Percentiles rank a stretch among this genome's conserved stretches.
These are phyloP conservation scores for Lodderomyces beijingensis DNA, from an alignment of 1,139 yeast species.

Conservation along the genomic window DNA sequence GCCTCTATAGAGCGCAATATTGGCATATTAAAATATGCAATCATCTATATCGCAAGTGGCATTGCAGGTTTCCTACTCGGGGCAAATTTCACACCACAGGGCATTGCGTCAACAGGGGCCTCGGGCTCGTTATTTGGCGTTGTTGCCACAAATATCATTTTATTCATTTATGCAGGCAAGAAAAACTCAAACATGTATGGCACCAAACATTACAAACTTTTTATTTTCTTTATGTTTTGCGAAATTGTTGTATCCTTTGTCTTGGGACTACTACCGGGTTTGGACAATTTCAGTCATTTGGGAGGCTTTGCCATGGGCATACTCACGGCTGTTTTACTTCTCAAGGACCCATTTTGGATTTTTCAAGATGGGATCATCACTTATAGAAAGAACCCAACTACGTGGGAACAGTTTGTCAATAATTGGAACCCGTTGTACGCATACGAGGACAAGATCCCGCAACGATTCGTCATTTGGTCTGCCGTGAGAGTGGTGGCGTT, in stretches of 20 bases:
- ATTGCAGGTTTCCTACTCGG: constrained; percentile 68
- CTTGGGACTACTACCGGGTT: constrained; percentile 67
- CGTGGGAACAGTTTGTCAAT: constrained; percentile 39
- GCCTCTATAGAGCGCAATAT: constrained; percentile 56
- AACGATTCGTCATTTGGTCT: constrained; percentile 46
- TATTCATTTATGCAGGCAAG: constrained; percentile 54
- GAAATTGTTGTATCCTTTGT: constrained; percentile 62
- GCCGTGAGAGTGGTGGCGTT: constrained; percentile 44
- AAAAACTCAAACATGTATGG: constrained; percentile 43
- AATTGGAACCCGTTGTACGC: constrained; percentile 41
- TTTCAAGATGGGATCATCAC: constrained; percentile 41
- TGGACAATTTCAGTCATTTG: constrained; percentile 73
- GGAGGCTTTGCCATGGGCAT: constrained; percentile 73
- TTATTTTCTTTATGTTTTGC: constrained; percentile 44
- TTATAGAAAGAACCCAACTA: constrained; percentile 30
- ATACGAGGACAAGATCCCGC: constrained; percentile 30
- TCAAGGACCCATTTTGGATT: constrained; percentile 56
- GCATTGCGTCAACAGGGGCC: constrained; percentile 70
- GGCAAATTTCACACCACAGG: constrained; percentile 67
- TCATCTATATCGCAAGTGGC: constrained; percentile 61
- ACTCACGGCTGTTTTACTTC: constrained; percentile 45
- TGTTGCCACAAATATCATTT: constrained; percentile 57
- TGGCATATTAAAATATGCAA: constrained; percentile 52
- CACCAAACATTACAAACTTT: constrained; percentile 39
- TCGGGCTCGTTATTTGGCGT: constrained; percentile 74